Evolutionary conservation across 805 yeast genomes (phyloP).

Genomic region (Peterozyma xylosa): DNA sequence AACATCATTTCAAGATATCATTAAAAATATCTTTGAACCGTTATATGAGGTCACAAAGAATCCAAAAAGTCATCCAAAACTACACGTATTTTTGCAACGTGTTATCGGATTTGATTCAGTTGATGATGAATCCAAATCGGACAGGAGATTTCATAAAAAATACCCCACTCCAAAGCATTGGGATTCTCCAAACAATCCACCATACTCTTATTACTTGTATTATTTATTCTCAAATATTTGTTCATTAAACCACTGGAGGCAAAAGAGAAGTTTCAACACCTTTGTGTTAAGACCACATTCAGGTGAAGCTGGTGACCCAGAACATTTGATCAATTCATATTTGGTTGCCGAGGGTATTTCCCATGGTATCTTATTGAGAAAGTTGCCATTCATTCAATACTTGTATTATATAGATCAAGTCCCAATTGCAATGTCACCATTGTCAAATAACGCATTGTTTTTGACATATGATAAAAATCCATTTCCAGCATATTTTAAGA

Average conservation of each 20-base stretch:
- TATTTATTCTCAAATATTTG: conserved; percentile 83
- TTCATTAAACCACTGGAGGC: conserved; percentile 79
- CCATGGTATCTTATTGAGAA: conserved; percentile 90
- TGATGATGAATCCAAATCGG: conserved; percentile 94
- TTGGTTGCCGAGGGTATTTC: conserved; percentile 87
- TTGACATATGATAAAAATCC: conserved; percentile 97
- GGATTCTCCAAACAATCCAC: conserved; percentile 79
- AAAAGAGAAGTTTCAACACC: conserved; percentile 69
- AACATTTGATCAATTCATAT: conserved; percentile 86
- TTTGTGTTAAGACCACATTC: conserved; percentile 96
- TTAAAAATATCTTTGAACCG: conserved; percentile 77
- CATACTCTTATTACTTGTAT: conserved; percentile 93
- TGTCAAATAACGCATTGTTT: conserved; percentile 93
- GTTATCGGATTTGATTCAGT: conserved; percentile 98
- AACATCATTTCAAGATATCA: conserved; percentile 63
- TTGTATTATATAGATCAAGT: conserved; percentile 89
- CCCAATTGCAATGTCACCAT: conserved; percentile 97
- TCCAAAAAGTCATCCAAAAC: conserved; percentile 85
- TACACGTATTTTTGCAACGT: conserved; percentile 80
- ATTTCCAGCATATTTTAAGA: conserved; percentile 79
- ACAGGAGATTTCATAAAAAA: conserved; percentile 72
- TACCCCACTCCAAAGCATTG: conserved; percentile 84
- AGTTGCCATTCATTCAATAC: conserved; percentile 92
- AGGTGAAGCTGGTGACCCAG: conserved; percentile 99
- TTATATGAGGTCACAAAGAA: conserved; percentile 82